phyloP scores from a whole-genome alignment of 2,329 filamentous ascomycete species.

The Bipolaris bicolor region DNA sequence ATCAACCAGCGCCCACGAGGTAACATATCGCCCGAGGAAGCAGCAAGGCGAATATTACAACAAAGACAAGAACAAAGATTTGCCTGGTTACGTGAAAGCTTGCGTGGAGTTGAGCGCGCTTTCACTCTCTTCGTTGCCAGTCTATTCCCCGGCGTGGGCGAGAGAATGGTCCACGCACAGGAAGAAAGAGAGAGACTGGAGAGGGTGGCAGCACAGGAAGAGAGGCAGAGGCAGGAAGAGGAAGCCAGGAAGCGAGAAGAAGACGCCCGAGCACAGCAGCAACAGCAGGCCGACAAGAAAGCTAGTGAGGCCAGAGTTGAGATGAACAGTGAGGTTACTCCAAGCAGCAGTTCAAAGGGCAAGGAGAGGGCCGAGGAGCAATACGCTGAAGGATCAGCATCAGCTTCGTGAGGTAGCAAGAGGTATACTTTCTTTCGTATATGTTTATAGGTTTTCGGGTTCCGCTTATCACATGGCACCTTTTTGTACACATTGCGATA shows the following conservation, averaged over 20 bases:
- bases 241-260: conserved; percentile 17
- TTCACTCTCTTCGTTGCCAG: conserved; percentile 68
- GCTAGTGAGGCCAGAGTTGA: conserved; percentile 18
- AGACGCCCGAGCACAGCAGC: conserved; percentile 12
- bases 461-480: background rate
- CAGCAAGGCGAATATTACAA: conserved; percentile 50
- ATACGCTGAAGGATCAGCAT: background rate
- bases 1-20: conserved; percentile 16
- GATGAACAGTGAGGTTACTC: background rate
- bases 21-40: conserved; percentile 50
- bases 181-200: conserved; percentile 53
- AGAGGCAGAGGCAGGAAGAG: conserved; percentile 25
- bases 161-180: conserved; percentile 63
- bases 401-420: background rate
- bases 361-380: conserved; percentile 24
- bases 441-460: background rate
- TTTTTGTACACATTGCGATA: background rate
- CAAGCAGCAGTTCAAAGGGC: conserved; percentile 21
- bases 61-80: conserved; percentile 41
- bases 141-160: conserved; percentile 66
- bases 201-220: conserved; percentile 38
- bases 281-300: conserved; percentile 7
- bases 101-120: conserved; percentile 60
- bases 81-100: conserved; percentile 39
- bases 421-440: background rate